These are phyloP conservation scores for Diplodia corticola DNA, from an alignment of 2,329 filamentous ascomycete species.

Conservation along the genomic window DNA sequence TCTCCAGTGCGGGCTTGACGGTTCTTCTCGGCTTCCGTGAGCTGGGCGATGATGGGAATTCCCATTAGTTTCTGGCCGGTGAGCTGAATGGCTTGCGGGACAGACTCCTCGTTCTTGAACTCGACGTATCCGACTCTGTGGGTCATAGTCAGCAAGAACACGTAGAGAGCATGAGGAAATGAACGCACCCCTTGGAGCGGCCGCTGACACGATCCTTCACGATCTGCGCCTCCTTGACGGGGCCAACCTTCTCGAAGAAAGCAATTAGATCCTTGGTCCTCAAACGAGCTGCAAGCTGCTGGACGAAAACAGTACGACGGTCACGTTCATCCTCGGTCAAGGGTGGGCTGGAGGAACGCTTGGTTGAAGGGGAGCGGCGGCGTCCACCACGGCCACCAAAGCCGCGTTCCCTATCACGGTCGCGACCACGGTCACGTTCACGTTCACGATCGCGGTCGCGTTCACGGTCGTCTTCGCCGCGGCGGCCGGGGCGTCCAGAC, in stretches of 20 bases:
- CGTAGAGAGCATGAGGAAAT: neutral
- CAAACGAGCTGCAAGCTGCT: constrained; percentile 92
- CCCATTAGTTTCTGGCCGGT: constrained; percentile 98
- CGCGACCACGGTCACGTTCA: constrained; percentile 57
- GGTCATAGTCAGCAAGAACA: constrained; percentile 39
- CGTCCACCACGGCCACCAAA: constrained; percentile 51
- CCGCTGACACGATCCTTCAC: constrained; percentile 97
- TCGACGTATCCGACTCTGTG: constrained; percentile 96
- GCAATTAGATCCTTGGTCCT: constrained; percentile 88
- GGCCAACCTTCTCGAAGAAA: constrained; percentile 94
- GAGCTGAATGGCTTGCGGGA: constrained; percentile 90
- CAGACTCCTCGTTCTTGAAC: constrained; percentile 94
- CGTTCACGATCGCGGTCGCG: constrained; percentile 58
- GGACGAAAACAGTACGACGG: constrained; percentile 94
- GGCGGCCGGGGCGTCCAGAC: constrained; percentile 37
- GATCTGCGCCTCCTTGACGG: constrained; percentile 96
- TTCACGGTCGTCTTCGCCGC: constrained; percentile 53
- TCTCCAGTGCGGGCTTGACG: constrained; percentile 87
- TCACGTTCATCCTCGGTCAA: constrained; percentile 91
- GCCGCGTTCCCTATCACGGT: constrained; percentile 59
- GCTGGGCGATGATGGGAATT: constrained; percentile 97
- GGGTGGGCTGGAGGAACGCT: constrained; percentile 57
- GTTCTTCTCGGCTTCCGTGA: constrained; percentile 99
- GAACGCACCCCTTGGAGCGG: constrained; percentile 88
- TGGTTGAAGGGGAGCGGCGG: constrained; percentile 46